Evolutionary conservation across 345 rosid genomes (phyloP).

Genomic region (Pseudoturritis turrita): DNA sequence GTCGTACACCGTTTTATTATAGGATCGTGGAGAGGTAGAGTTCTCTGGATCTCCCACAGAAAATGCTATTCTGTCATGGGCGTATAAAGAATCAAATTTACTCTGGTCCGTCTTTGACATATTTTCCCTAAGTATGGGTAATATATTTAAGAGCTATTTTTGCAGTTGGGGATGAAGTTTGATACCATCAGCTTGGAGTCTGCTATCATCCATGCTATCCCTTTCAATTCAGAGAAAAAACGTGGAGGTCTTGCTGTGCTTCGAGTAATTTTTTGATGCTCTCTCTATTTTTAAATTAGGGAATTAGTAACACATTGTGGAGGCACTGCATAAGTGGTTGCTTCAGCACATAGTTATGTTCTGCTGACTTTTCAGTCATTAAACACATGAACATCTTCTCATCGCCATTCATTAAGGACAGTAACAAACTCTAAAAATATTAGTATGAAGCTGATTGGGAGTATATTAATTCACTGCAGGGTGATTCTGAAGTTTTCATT

Average conservation of each 20-base stretch:
- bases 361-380: background rate
- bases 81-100: too few relatives aligned
- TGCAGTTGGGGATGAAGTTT: conserved; percentile 94
- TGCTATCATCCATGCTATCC: conserved; percentile 71
- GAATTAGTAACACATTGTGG: background rate
- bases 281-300: background rate
- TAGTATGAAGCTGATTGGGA: background rate
- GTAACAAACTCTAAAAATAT: background rate
- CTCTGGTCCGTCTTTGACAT: conserved; percentile 6
- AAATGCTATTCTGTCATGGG: too few relatives aligned
- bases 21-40: too few relatives aligned
- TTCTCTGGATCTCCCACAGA: too few relatives aligned
- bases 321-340: background rate
- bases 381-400: conserved; percentile 2
- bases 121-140: background rate
- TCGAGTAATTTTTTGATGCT: conserved; percentile 39
- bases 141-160: conserved; percentile 19
- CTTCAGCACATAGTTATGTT: background rate
- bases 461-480: conserved; percentile 34
- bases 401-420: background rate
- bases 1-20: too few relatives aligned
- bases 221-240: conserved; percentile 97
- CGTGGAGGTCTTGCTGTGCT: conserved; percentile 91
- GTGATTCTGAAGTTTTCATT: conserved; percentile 67
- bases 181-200: conserved; percentile 64